Conservation (phyloP, 805 yeast genomes). For the Suhomyces faveliae region DNA sequence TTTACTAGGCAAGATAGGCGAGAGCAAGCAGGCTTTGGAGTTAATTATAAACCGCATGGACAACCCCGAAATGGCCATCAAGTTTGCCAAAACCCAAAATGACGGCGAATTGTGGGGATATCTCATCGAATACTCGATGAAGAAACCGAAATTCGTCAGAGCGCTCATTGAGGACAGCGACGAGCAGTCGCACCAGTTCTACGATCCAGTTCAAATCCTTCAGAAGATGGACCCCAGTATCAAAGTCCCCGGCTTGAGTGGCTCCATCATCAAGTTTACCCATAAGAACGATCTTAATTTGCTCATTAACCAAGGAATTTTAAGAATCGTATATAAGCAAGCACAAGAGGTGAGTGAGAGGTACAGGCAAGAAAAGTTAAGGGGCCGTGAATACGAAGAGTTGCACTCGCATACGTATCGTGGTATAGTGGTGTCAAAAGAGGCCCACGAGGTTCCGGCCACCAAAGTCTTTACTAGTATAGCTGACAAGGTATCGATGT, state of each 20-base stretch:
- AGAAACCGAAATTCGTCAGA: constrained; percentile 72
- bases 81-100: constrained; percentile 65
- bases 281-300: constrained; percentile 57
- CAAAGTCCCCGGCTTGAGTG: constrained; percentile 62
- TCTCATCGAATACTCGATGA: constrained; percentile 66
- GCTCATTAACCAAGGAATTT: constrained; percentile 54
- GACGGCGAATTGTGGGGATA: constrained; percentile 82
- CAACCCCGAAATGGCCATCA: constrained; percentile 79
- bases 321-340: constrained; percentile 24
- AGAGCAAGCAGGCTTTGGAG: constrained; percentile 68
- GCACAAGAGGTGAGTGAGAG: constrained; percentile 9
- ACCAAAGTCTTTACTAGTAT: background rate
- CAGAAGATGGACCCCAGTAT: constrained; percentile 7
- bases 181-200: constrained; percentile 31
- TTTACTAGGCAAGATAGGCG: constrained; percentile 79
- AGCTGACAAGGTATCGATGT: background rate
- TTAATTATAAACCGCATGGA: constrained; percentile 73
- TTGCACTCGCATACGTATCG: background rate
- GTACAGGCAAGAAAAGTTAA: constrained; percentile 5
- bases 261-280: constrained; percentile 59
- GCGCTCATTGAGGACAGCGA: constrained; percentile 71
- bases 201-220: constrained; percentile 9
- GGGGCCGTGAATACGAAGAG: constrained; percentile 6
- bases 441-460: background rate
- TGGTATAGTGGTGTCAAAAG: background rate